A percentile compares a stretch with the other conserved stretches of the same genome.
Conservation (phyloP, 2,329 filamentous ascomycete species). For the Ceratocystis papillata region DNA sequence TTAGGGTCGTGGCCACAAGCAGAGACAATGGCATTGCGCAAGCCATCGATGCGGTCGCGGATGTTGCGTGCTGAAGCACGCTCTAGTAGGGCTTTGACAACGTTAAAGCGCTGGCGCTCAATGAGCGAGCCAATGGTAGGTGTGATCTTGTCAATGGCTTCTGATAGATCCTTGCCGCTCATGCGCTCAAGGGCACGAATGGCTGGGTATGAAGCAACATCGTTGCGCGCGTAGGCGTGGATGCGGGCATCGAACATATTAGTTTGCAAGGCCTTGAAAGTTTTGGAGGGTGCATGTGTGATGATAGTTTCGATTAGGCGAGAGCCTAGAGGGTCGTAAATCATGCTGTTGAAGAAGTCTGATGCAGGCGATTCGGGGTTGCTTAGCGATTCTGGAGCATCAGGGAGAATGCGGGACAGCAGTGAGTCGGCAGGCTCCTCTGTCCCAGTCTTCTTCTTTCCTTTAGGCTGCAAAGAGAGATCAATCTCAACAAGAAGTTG, state of each 20-base stretch:
- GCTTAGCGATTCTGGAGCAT: conserved; percentile 56
- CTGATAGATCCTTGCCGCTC: conserved; percentile 72
- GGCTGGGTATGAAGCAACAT: conserved; percentile 79
- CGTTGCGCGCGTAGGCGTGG: conserved; percentile 72
- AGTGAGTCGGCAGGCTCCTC: conserved; percentile 41
- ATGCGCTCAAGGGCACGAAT: conserved; percentile 72
- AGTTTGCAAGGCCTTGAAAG: conserved; percentile 80
- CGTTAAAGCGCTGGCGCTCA: conserved; percentile 61
- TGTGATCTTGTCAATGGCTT: conserved; percentile 59
- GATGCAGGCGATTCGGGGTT: conserved; percentile 63
- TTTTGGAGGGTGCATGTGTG: conserved; percentile 66
- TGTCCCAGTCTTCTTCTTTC: conserved; percentile 46
- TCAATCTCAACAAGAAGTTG: conserved; percentile 84
- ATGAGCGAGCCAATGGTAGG: conserved; percentile 65
- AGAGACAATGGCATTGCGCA: conserved; percentile 40
- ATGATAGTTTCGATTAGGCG: conserved; percentile 81
- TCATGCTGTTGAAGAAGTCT: conserved; percentile 69
- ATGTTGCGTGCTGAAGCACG: conserved; percentile 61
- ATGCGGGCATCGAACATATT: conserved; percentile 72
- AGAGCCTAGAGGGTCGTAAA: conserved; percentile 86
- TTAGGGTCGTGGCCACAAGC: conserved; percentile 41
- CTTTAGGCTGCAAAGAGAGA: conserved; percentile 58
- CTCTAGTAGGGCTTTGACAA: conserved; percentile 74
- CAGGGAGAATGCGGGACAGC: conserved; percentile 67
- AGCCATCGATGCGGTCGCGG: conserved; percentile 40